Evolutionary conservation across 2,329 filamentous ascomycete genomes (phyloP).

Genomic region (Daldinia sp.): DNA sequence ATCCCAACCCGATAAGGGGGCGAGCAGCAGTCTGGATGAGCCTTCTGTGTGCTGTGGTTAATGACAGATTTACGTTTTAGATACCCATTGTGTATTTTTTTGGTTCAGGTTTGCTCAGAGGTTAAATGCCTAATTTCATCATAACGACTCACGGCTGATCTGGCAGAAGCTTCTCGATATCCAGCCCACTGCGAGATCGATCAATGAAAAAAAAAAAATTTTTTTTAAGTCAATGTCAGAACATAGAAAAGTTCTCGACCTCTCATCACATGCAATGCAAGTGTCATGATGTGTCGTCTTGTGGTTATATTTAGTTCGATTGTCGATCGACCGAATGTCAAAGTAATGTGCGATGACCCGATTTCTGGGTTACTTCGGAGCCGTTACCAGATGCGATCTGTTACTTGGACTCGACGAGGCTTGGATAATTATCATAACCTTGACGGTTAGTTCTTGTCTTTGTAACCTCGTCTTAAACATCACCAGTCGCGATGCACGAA

Average conservation of each 20-base stretch:
- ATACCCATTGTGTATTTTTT: slow-evolving; percentile 29
- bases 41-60: slow-evolving; percentile 61
- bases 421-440: neutral
- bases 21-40: slow-evolving; percentile 58
- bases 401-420: neutral
- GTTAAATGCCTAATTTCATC: slow-evolving; percentile 8
- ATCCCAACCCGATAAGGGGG: slow-evolving; percentile 42
- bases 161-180: neutral
- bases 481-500: neutral
- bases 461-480: neutral
- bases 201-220: too few species aligned
- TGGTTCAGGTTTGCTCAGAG: slow-evolving; percentile 5
- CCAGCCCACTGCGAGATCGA: neutral
- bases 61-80: slow-evolving; percentile 30
- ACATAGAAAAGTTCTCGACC: neutral
- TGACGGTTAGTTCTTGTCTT: neutral
- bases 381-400: neutral
- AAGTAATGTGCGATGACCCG: neutral
- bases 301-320: neutral
- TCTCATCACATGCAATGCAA: neutral
- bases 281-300: neutral
- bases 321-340: neutral
- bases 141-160: slow-evolving; percentile 9
- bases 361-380: neutral
- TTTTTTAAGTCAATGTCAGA: neutral